phyloP scores from a whole-genome alignment of 305 asterid genomes.

The Ajuga reptans region DNA sequence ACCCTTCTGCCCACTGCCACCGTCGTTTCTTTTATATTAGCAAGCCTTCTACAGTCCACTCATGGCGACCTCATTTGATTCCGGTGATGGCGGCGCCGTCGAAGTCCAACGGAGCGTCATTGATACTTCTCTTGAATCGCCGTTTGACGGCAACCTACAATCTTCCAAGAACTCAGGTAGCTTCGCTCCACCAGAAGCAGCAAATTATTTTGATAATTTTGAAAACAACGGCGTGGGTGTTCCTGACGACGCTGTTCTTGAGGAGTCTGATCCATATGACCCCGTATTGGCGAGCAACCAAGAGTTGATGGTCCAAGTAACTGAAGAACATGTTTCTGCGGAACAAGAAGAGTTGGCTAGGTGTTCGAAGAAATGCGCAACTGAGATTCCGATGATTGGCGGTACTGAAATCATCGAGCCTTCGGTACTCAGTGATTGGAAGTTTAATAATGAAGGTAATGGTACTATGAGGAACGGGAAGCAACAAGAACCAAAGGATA shows the following conservation, averaged over 20 bases:
- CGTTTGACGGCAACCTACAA: not conserved
- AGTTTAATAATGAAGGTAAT: not conserved
- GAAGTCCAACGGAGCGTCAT: slow-evolving; percentile 1
- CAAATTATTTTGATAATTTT: not conserved
- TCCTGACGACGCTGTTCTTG: slow-evolving; percentile 4
- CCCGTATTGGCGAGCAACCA: not conserved
- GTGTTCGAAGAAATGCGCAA: slow-evolving; percentile 33
- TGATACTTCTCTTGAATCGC: slow-evolving; percentile 5
- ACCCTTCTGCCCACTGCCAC: not conserved
- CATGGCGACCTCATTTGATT: slow-evolving; percentile 17
- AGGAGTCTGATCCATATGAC: not conserved
- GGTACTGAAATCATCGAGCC: slow-evolving; percentile 27
- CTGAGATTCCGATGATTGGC: slow-evolving; percentile 25
- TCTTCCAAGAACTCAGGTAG: slow-evolving; percentile 2
- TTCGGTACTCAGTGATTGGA: not conserved
- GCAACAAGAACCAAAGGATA: slow-evolving; percentile 27
- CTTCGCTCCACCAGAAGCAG: not conserved
- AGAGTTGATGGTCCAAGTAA: not conserved
- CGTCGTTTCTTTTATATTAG: not conserved
- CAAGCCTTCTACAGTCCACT: not conserved
- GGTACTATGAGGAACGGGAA: slow-evolving; percentile 13
- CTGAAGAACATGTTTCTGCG: not conserved
- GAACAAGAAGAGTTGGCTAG: slow-evolving; percentile 14
- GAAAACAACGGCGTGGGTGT: not conserved
- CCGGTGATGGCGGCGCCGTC: slow-evolving; percentile 5